Percentiles rank a stretch among this genome's conserved stretches.
Conservation (phyloP, 1,139 yeast genomes). For the Kurtzmaniella natalensis region DNA sequence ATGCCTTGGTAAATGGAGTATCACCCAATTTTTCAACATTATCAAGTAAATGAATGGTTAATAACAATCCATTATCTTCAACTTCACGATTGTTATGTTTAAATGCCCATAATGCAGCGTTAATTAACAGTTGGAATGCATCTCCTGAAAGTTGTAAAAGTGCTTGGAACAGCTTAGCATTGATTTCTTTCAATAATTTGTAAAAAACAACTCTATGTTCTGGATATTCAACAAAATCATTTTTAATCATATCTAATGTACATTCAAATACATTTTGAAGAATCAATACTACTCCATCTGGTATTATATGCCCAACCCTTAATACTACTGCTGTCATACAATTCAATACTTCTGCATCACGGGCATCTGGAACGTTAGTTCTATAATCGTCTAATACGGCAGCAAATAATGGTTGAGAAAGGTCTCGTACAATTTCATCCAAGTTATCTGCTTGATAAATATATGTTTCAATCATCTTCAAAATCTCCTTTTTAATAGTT, state of each 20-base stretch:
- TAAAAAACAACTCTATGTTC: slow-evolving; percentile 97
- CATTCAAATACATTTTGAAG: slow-evolving; percentile 91
- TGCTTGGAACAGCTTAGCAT: slow-evolving; percentile 80
- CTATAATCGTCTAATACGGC: slow-evolving; percentile 90
- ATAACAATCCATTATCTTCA: slow-evolving; percentile 81
- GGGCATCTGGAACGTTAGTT: slow-evolving; percentile 87
- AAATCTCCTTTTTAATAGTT: slow-evolving; percentile 91
- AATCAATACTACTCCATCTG: slow-evolving; percentile 84
- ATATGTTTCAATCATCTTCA: slow-evolving; percentile 86
- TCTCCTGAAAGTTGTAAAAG: slow-evolving; percentile 85
- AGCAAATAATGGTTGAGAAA: slow-evolving; percentile 77
- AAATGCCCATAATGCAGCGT: slow-evolving; percentile 96
- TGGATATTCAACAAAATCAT: slow-evolving; percentile 93
- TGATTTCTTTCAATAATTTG: slow-evolving; percentile 81
- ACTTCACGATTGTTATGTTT: slow-evolving; percentile 96
- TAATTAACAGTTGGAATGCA: slow-evolving; percentile 85
- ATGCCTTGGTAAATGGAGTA: slow-evolving; percentile 76
- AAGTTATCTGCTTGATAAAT: slow-evolving; percentile 82
- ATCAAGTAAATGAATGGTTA: slow-evolving; percentile 75
- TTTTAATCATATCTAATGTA: slow-evolving; percentile 91
- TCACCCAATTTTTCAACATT: slow-evolving; percentile 79
- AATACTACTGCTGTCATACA: slow-evolving; percentile 89
- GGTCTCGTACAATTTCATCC: slow-evolving; percentile 78
- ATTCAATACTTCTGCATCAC: slow-evolving; percentile 95
- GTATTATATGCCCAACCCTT: slow-evolving; percentile 83